Conservation (phyloP, 495 filamentous ascomycete species). For the Cenococcum geophilum region DNA sequence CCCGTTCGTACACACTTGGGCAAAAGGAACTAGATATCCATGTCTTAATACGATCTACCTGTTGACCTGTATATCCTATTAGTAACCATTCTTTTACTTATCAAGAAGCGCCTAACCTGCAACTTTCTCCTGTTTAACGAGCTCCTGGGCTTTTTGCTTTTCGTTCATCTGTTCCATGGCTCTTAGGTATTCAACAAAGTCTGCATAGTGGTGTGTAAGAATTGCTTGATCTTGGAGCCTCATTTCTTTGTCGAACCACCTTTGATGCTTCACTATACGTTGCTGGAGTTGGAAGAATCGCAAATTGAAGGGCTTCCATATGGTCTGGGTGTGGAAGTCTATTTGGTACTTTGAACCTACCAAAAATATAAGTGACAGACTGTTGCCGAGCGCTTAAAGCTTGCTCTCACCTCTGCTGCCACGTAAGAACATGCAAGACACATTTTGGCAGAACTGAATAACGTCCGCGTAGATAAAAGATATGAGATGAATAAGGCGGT, state of each 20-base stretch:
- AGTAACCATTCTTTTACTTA: background rate
- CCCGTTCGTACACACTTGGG: background rate
- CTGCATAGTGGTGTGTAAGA: conserved; percentile 10
- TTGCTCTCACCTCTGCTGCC: conserved; percentile 11
- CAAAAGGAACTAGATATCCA: background rate
- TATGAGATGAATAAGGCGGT: conserved; percentile 14
- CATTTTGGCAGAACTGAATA: conserved; percentile 22
- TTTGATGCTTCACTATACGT: conserved; percentile 9
- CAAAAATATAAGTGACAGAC: no score
- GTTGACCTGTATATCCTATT: background rate
- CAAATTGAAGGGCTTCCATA: conserved; percentile 23
- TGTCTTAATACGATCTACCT: background rate
- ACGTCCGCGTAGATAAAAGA: conserved; percentile 24
- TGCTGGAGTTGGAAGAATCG: conserved; percentile 16
- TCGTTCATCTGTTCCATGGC: conserved; percentile 9
- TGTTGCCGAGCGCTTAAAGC: conserved; percentile 2
- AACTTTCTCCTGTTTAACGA: background rate
- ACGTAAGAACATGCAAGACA: conserved; percentile 21
- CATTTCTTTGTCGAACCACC: conserved; percentile 23
- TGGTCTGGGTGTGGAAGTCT: background rate
- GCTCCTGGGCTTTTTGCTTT: conserved; percentile 1
- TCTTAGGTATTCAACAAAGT: conserved; percentile 9
- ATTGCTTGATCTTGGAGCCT: conserved; percentile 3
- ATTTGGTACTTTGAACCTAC: background rate
- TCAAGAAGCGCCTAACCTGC: background rate